Percentiles rank a stretch among this genome's conserved stretches.
phyloP scores from a whole-genome alignment of 257 asterid genomes.

The Plantago elongata region DNA sequence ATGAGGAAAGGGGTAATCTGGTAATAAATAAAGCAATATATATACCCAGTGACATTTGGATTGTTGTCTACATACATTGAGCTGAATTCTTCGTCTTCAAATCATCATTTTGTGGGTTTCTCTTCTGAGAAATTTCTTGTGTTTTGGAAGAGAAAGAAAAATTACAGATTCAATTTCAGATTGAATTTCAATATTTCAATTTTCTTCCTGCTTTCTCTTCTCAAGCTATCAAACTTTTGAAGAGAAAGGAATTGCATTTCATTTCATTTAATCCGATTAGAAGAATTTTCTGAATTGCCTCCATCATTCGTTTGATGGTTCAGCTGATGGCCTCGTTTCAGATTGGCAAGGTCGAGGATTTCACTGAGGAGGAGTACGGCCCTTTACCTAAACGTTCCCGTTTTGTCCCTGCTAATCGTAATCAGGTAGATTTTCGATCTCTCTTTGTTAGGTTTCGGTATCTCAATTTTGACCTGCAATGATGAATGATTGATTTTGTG shows the following conservation, averaged over 20 bases:
- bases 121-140: background rate
- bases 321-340: conserved; percentile 22
- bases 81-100: background rate
- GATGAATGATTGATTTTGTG: too few species aligned
- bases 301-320: conserved; percentile 14
- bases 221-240: background rate
- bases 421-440: conserved; percentile 17
- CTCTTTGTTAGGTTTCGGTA: background rate
- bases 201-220: conserved; percentile 5
- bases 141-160: conserved; percentile 3
- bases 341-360: conserved; percentile 24
- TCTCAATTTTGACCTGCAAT: too few species aligned
- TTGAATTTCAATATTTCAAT: background rate
- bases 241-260: conserved; percentile 1
- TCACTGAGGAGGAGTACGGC: conserved; percentile 29
- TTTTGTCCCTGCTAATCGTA: conserved; percentile 13
- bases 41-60: background rate
- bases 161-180: background rate
- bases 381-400: conserved; percentile 35
- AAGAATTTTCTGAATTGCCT: too few species aligned
- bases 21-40: background rate
- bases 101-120: conserved; percentile 2
- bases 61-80: too few species aligned
- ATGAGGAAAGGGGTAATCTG: background rate
- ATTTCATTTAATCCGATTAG: background rate